Percentiles rank a stretch among this genome's conserved stretches.
Conservation (phyloP, 805 yeast genomes). For the Zygosaccharomyces lentus region DNA sequence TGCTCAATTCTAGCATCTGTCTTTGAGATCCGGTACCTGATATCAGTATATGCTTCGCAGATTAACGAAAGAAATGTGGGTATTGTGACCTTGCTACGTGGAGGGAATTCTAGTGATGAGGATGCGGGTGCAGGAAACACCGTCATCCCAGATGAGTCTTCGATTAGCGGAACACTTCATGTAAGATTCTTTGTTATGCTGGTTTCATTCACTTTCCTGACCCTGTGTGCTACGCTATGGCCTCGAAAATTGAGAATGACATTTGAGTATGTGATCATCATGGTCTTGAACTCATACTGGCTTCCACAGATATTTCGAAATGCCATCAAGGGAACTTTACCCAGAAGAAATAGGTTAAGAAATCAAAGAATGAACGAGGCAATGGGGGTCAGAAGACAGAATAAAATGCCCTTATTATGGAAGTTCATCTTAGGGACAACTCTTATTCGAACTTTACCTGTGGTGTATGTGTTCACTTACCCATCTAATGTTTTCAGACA, state of each 20-base stretch:
- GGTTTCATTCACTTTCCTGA: slow-evolving; percentile 51
- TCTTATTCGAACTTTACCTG: slow-evolving; percentile 56
- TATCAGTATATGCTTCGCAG: slow-evolving; percentile 64
- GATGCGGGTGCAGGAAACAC: slow-evolving; percentile 19
- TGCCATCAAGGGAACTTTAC: slow-evolving; percentile 30
- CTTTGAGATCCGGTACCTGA: slow-evolving; percentile 72
- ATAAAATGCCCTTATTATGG: slow-evolving; percentile 63
- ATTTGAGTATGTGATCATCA: slow-evolving; percentile 53
- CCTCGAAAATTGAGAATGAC: slow-evolving; percentile 48
- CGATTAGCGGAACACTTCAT: slow-evolving; percentile 53
- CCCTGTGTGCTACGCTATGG: slow-evolving; percentile 60
- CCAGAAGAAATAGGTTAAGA: slow-evolving; percentile 22
- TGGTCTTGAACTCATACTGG: slow-evolving; percentile 71
- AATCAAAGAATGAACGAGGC: slow-evolving; percentile 9
- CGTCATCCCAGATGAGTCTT: slow-evolving; percentile 47
- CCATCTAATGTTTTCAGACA: slow-evolving; percentile 65
- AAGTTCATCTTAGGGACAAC: slow-evolving; percentile 70
- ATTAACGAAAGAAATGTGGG: slow-evolving; percentile 64
- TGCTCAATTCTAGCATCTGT: slow-evolving; percentile 65
- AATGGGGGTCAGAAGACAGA: slow-evolving; percentile 22
- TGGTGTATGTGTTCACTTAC: slow-evolving; percentile 53
- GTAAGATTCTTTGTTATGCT: slow-evolving; percentile 52
- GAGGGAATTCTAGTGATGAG: slow-evolving; percentile 34
- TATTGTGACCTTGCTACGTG: slow-evolving; percentile 62
- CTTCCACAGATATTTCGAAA: slow-evolving; percentile 83